Evolutionary conservation across 2,329 filamentous ascomycete genomes (phyloP).

Genomic region (Zymoseptoria brevis): DNA sequence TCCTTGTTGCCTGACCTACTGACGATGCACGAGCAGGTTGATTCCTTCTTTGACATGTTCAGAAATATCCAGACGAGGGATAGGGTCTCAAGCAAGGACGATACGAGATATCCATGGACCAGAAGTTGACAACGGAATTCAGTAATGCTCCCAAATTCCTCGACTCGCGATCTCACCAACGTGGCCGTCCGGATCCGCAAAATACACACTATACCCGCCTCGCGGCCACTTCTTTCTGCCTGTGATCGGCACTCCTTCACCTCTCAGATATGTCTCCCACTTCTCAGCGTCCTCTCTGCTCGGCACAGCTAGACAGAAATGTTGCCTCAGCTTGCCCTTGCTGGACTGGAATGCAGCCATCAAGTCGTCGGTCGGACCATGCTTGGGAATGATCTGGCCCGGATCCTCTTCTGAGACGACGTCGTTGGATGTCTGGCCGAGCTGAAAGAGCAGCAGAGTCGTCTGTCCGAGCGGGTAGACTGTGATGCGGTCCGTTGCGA

Average conservation of each 20-base stretch:
- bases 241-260: neutral
- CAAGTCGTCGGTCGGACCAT: constrained; percentile 2
- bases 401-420: constrained; percentile 1
- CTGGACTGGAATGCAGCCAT: constrained; percentile 2
- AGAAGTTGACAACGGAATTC: neutral
- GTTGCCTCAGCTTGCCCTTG: constrained; percentile 4
- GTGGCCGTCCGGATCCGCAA: constrained; percentile 10
- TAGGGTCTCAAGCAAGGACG: neutral
- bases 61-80: neutral
- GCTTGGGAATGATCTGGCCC: constrained; percentile 6
- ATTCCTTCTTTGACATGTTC: neutral
- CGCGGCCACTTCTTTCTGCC: constrained; percentile 9
- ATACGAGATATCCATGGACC: neutral
- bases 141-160: constrained; percentile 9
- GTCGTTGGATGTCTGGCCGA: constrained; percentile 6
- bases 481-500: constrained; percentile 7
- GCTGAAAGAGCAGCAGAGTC: constrained; percentile 8
- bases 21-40: neutral
- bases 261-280: constrained; percentile 6
- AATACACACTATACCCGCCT: constrained; percentile 12
- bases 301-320: constrained; percentile 9
- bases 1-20: neutral
- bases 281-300: constrained; percentile 4
- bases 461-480: constrained; percentile 8
- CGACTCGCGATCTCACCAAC: constrained; percentile 11